A percentile compares a stretch with the other conserved stretches of the same genome.
Evolutionary conservation across 2,329 filamentous ascomycete genomes (phyloP).

Genomic region (Nemania sp.): DNA sequence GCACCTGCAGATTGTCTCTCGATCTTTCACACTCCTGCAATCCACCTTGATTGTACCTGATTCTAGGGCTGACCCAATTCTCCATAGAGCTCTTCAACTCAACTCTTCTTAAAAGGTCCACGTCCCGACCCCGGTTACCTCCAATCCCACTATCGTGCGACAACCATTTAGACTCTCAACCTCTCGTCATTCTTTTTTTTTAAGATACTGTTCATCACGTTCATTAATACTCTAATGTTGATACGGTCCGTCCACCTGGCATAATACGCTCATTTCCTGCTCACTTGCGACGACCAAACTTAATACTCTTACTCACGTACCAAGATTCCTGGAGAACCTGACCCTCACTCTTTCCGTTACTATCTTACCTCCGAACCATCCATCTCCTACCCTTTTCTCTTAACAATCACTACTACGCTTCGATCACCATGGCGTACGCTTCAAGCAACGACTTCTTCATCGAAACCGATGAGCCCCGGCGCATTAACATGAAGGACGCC

Average conservation of each 20-base stretch:
- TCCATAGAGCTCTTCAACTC: slow-evolving; percentile 51
- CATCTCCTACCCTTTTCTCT: slow-evolving; percentile 49
- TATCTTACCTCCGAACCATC: slow-evolving; percentile 47
- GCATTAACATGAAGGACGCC: slow-evolving; percentile 78
- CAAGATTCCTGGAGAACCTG: slow-evolving; percentile 67
- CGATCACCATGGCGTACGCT: slow-evolving; percentile 61
- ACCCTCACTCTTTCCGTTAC: slow-evolving; percentile 59
- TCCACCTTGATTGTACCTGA: slow-evolving; percentile 39
- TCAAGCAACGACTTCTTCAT: slow-evolving; percentile 65
- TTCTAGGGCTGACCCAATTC: slow-evolving; percentile 46
- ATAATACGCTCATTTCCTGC: slow-evolving; percentile 59
- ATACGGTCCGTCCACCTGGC: slow-evolving; percentile 59
- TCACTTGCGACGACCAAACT: slow-evolving; percentile 52
- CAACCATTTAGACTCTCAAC: slow-evolving; percentile 63
- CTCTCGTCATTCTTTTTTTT: slow-evolving; percentile 68
- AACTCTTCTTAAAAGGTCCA: slow-evolving; percentile 61
- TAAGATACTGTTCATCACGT: slow-evolving; percentile 62
- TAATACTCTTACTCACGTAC: slow-evolving; percentile 51
- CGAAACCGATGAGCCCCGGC: slow-evolving; percentile 66
- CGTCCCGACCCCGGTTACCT: slow-evolving; percentile 57
- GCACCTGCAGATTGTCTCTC: slow-evolving; percentile 45
- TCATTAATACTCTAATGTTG: slow-evolving; percentile 71
- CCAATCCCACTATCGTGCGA: slow-evolving; percentile 56
- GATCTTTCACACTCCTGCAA: slow-evolving; percentile 40
- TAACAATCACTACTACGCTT: slow-evolving; percentile 37